Conservation (phyloP, 441 rosid genomes). For the Euphorbia schlechtendalii region DNA sequence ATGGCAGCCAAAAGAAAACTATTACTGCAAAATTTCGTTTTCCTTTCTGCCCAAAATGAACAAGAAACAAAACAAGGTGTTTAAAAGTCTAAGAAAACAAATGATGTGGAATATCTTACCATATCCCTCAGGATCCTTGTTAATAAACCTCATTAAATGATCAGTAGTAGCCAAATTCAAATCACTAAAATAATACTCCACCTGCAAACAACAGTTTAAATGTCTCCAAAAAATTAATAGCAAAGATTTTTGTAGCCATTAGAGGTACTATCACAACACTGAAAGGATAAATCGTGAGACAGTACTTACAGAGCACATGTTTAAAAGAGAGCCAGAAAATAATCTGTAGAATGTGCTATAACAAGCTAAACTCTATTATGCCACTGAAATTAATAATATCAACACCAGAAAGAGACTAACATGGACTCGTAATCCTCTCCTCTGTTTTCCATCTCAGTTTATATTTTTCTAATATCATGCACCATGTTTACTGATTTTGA, state of each 20-base stretch:
- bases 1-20: not conserved
- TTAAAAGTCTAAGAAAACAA: not conserved
- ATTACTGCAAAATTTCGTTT: not conserved
- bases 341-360: not conserved
- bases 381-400: not conserved
- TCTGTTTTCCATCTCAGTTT: not conserved
- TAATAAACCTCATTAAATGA: slow-evolving; percentile 85
- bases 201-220: slow-evolving; percentile 39
- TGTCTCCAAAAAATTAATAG: not conserved
- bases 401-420: not conserved
- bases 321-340: not conserved
- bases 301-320: not conserved
- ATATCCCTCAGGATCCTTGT: slow-evolving; percentile 93
- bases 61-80: not conserved
- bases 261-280: not conserved
- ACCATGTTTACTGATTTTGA: not conserved
- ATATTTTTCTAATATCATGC: not conserved
- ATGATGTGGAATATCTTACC: slow-evolving; percentile 37
- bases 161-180: slow-evolving; percentile 98
- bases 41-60: not conserved
- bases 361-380: not conserved
- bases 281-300: not conserved
- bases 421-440: too few relatives aligned
- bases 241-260: not conserved
- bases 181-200: slow-evolving; percentile 95